These are phyloP conservation scores for Laburnicola sp. DNA, from an alignment of 2,329 filamentous ascomycete species.

Conservation along the genomic window DNA sequence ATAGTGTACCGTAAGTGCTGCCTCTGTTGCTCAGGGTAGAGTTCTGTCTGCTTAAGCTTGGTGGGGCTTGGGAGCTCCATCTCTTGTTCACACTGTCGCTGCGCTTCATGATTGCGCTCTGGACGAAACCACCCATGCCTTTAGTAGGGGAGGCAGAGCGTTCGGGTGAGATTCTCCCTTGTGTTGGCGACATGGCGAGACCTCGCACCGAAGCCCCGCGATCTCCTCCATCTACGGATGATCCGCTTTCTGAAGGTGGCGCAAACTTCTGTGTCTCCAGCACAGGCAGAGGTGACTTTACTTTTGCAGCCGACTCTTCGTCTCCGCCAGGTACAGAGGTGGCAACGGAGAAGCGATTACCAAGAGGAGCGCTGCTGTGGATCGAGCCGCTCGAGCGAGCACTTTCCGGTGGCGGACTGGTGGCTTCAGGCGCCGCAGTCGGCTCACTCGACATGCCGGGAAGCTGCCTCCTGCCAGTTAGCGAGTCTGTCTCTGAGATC, in stretches of 20 bases:
- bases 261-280: constrained; percentile 52
- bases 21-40: constrained; percentile 63
- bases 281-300: constrained; percentile 51
- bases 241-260: constrained; percentile 39
- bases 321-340: constrained; percentile 53
- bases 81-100: constrained; percentile 93
- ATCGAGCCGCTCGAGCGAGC: constrained; percentile 55
- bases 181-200: constrained; percentile 63
- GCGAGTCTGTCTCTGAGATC: constrained; percentile 45
- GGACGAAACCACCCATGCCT: constrained; percentile 93
- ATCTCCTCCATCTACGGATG: constrained; percentile 45
- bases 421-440: constrained; percentile 44
- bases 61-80: constrained; percentile 83
- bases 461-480: constrained; percentile 58
- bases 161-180: constrained; percentile 60
- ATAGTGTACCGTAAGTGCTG: constrained; percentile 46
- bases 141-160: constrained; percentile 81
- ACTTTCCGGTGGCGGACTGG: constrained; percentile 50
- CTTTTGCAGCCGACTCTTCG: constrained; percentile 30
- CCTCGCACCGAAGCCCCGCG: constrained; percentile 49
- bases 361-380: constrained; percentile 50
- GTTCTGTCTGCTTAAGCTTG: constrained; percentile 71
- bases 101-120: constrained; percentile 98
- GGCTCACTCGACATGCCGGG: constrained; percentile 66
- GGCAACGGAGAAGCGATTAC: constrained; percentile 54